A percentile compares a stretch with the other conserved stretches of the same genome.
phyloP scores from a whole-genome alignment of 208 protist species.

The Acanthamoeba lenticulata region DNA sequence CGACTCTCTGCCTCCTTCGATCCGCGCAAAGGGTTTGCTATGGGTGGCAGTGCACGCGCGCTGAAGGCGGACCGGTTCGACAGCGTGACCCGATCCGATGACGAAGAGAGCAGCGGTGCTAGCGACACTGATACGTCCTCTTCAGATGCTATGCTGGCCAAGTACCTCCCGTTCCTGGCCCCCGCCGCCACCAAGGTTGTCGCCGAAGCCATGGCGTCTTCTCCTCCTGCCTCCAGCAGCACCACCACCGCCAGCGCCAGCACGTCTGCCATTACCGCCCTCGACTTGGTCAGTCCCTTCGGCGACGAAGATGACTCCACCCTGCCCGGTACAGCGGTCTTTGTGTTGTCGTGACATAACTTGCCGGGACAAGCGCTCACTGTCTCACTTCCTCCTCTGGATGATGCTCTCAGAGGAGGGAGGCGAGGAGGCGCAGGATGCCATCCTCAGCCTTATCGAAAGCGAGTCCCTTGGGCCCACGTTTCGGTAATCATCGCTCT shows the following conservation, averaged over 20 bases:
- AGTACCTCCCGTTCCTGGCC: slow-evolving; percentile 12
- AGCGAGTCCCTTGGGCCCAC: not conserved
- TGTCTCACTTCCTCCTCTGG: not conserved
- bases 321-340: not conserved
- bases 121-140: not conserved
- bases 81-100: not conserved
- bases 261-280: not conserved
- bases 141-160: slow-evolving; percentile 11
- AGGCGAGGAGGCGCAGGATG: not conserved
- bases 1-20: not conserved
- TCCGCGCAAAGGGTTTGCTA: not conserved
- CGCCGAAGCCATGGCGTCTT: not conserved
- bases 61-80: not conserved
- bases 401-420: not conserved
- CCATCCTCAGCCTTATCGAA: slow-evolving; percentile 36
- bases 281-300: not conserved
- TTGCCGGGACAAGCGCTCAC: too few relatives aligned
- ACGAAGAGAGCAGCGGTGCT: not conserved
- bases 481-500: not conserved
- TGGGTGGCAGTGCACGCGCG: not conserved
- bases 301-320: not conserved
- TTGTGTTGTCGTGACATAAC: too few relatives aligned
- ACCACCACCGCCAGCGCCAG: not conserved
- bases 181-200: not conserved
- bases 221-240: not conserved